These are phyloP conservation scores for Zelonia costaricensis DNA, from an alignment of 208 protist species.

Conservation along the genomic window DNA sequence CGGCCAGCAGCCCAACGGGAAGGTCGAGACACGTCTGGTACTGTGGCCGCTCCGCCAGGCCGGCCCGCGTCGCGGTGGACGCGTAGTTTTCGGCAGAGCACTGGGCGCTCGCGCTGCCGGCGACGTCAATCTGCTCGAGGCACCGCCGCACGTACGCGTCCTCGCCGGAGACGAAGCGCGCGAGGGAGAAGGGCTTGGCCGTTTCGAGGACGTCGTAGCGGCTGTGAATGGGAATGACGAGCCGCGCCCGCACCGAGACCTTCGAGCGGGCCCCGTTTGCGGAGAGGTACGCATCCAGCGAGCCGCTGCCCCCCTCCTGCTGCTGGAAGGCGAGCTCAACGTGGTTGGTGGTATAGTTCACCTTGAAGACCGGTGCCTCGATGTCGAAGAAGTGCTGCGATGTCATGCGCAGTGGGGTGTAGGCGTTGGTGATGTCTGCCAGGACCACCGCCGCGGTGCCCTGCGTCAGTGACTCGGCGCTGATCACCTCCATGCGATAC, in stretches of 20 bases:
- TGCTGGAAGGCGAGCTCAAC: conserved; percentile 36
- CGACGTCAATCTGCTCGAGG: conserved; percentile 34
- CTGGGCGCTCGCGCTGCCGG: conserved; percentile 12
- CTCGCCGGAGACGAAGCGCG: conserved; percentile 40
- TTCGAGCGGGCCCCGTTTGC: neutral
- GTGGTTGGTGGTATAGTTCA: conserved; percentile 51
- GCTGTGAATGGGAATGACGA: conserved; percentile 81
- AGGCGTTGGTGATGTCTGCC: conserved; percentile 35
- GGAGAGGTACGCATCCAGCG: conserved; percentile 12
- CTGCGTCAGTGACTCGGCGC: neutral
- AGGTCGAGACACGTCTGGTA: conserved; percentile 41
- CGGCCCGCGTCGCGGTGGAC: conserved; percentile 1
- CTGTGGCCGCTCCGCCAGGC: neutral
- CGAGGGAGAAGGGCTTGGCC: conserved; percentile 36
- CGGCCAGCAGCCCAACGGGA: conserved; percentile 55
- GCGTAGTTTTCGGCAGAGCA: conserved; percentile 7
- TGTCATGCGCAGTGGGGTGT: conserved; percentile 34
- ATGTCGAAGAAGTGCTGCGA: conserved; percentile 75
- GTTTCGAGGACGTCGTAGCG: conserved; percentile 71
- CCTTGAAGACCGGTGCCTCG: conserved; percentile 73
- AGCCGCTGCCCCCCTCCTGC: neutral
- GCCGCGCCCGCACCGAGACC: conserved; percentile 9
- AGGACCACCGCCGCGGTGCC: conserved; percentile 2
- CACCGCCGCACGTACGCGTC: conserved; percentile 53
- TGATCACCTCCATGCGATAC: conserved; percentile 36